Conservation (phyloP, 305 asterid species). For the Striga hermonthica region DNA sequence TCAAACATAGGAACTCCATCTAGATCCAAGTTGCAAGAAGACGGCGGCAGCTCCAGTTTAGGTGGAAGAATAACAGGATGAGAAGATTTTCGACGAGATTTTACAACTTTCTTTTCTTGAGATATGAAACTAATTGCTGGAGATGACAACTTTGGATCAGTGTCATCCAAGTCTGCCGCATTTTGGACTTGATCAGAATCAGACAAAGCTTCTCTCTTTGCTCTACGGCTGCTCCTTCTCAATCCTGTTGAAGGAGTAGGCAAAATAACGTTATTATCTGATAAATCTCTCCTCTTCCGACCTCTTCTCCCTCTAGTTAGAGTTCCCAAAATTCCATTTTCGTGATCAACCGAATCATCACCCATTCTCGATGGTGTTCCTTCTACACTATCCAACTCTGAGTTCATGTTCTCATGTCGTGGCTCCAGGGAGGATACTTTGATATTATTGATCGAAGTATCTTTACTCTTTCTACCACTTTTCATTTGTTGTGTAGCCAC, state of each 20-base stretch:
- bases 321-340: conserved; percentile 38
- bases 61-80: conserved; percentile 46
- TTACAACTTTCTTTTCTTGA: conserved; percentile 43
- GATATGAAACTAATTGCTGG: conserved; percentile 60
- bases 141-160: conserved; percentile 42
- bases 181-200: conserved; percentile 41
- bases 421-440: conserved; percentile 39
- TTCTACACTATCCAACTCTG: conserved; percentile 36
- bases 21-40: conserved; percentile 56
- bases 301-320: conserved; percentile 48
- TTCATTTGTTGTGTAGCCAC: conserved; percentile 42
- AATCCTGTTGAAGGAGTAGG: conserved; percentile 55
- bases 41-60: conserved; percentile 66
- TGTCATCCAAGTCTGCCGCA: conserved; percentile 37
- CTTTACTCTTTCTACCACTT: conserved; percentile 74
- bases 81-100: conserved; percentile 35
- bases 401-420: conserved; percentile 25
- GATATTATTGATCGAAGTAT: conserved; percentile 25
- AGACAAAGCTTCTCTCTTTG: conserved; percentile 41
- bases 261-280: conserved; percentile 33
- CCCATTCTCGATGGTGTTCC: conserved; percentile 34
- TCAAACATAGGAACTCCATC: conserved; percentile 62
- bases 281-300: conserved; percentile 50
- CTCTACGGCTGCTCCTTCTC: conserved; percentile 91
- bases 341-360: conserved; percentile 32